Percentiles rank a stretch among this genome's conserved stretches.
These are phyloP conservation scores for Stagonosporopsis rhizophila DNA, from an alignment of 2,329 filamentous ascomycete species.

Conservation along the genomic window DNA sequence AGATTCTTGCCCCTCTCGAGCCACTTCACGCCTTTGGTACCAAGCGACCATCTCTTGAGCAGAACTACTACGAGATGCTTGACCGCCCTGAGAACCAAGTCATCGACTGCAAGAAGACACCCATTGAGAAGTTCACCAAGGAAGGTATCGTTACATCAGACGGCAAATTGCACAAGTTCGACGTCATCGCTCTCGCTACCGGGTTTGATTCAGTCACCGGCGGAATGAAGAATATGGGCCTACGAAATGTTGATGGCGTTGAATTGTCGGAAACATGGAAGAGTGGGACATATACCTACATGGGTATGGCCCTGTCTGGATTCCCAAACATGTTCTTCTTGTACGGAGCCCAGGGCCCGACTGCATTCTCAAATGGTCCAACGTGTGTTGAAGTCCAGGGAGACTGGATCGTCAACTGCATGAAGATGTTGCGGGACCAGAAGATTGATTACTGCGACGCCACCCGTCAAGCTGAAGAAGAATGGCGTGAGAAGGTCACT, in stretches of 20 bases:
- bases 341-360: conserved; percentile 57
- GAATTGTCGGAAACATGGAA: conserved; percentile 52
- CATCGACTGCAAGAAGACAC: conserved; percentile 53
- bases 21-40: conserved; percentile 56
- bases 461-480: conserved; percentile 51
- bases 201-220: conserved; percentile 56
- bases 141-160: conserved; percentile 52
- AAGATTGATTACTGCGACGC: conserved; percentile 51
- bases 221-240: conserved; percentile 51
- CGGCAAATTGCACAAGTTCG: conserved; percentile 52
- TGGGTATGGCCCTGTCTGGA: conserved; percentile 52
- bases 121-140: conserved; percentile 50
- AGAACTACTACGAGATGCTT: conserved; percentile 57
- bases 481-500: conserved; percentile 52
- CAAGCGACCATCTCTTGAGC: conserved; percentile 57
- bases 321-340: conserved; percentile 44
- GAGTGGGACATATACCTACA: conserved; percentile 50
- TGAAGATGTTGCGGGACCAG: conserved; percentile 49
- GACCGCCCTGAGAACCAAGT: conserved; percentile 53
- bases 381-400: conserved; percentile 55
- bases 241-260: conserved; percentile 48
- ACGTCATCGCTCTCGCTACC: conserved; percentile 55
- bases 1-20: conserved; percentile 55
- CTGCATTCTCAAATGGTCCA: conserved; percentile 56
- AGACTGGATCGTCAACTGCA: conserved; percentile 55